A percentile compares a stretch with the other conserved stretches of the same genome.
phyloP scores from a whole-genome alignment of 805 yeast species.

The Teunomyces funiuensis region DNA sequence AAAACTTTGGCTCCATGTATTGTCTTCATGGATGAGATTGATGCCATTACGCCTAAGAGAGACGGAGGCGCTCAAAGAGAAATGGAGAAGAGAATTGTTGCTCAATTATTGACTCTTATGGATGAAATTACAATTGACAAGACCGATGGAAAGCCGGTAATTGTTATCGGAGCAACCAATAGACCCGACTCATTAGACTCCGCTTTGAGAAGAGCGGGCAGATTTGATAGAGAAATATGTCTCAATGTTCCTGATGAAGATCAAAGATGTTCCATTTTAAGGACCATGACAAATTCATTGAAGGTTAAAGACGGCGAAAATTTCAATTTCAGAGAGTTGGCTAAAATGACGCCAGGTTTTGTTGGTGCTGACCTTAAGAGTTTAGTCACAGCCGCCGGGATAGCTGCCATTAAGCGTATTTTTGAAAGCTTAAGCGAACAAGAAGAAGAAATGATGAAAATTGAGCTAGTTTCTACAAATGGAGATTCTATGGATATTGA shows the following conservation, averaged over 20 bases:
- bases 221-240: slow-evolving; percentile 93
- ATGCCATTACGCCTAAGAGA: slow-evolving; percentile 96
- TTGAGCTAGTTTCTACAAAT: slow-evolving; percentile 4
- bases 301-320: slow-evolving; percentile 54
- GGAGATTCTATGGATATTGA: slow-evolving; percentile 37
- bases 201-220: slow-evolving; percentile 92
- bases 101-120: slow-evolving; percentile 91
- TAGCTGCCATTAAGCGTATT: slow-evolving; percentile 88
- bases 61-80: slow-evolving; percentile 95
- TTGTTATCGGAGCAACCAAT: slow-evolving; percentile 94
- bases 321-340: slow-evolving; percentile 69
- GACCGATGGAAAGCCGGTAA: slow-evolving; percentile 89
- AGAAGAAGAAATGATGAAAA: slow-evolving; percentile 28
- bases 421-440: slow-evolving; percentile 57
- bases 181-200: slow-evolving; percentile 95
- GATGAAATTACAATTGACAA: slow-evolving; percentile 87
- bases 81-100: slow-evolving; percentile 96
- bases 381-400: slow-evolving; percentile 91
- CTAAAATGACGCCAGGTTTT: slow-evolving; percentile 94
- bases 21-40: slow-evolving; percentile 93
- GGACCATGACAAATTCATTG: slow-evolving; percentile 67
- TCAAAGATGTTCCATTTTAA: slow-evolving; percentile 72
- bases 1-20: slow-evolving; percentile 86
- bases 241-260: slow-evolving; percentile 91
- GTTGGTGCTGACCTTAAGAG: slow-evolving; percentile 98